Conservation (phyloP, 371 early-diverging fungal genomes). For the Coemansia sp. region DNA sequence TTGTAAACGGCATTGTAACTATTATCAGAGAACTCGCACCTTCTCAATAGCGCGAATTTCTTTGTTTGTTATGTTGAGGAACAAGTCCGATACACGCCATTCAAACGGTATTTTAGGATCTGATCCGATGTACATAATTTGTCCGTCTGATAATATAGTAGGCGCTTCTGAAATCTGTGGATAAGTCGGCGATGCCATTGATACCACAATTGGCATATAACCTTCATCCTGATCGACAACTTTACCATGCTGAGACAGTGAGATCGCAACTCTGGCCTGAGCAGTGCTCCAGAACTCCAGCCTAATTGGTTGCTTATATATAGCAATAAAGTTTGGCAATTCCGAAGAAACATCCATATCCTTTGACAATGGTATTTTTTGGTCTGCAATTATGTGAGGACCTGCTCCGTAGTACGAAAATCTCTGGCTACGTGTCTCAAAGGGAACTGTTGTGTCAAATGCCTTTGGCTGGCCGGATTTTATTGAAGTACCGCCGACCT, state of each 20-base stretch:
- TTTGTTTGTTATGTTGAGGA: neutral
- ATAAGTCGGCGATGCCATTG: slow-evolving; percentile 24
- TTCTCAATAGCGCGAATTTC: neutral
- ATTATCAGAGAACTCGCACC: no score
- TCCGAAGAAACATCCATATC: neutral
- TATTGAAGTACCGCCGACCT: neutral
- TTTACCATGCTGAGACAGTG: slow-evolving; percentile 5
- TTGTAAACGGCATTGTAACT: no score
- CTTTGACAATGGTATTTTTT: no score
- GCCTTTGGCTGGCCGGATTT: slow-evolving; percentile 18
- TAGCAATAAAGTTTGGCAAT: neutral
- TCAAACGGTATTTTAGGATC: neutral
- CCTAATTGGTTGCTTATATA: neutral
- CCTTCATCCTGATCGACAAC: slow-evolving; percentile 27
- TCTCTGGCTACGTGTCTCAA: neutral
- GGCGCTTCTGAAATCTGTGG: neutral
- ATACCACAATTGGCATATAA: slow-evolving; percentile 17
- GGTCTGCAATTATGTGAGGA: neutral
- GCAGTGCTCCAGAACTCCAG: slow-evolving; percentile 15
- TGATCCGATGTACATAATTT: neutral
- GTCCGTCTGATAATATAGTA: neutral
- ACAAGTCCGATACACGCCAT: neutral
- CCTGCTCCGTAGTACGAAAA: neutral
- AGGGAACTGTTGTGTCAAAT: slow-evolving; percentile 14
- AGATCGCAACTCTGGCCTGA: slow-evolving; percentile 6